Conservation (phyloP, 2,329 filamentous ascomycete species). For the Coniochaeta prunicola region DNA sequence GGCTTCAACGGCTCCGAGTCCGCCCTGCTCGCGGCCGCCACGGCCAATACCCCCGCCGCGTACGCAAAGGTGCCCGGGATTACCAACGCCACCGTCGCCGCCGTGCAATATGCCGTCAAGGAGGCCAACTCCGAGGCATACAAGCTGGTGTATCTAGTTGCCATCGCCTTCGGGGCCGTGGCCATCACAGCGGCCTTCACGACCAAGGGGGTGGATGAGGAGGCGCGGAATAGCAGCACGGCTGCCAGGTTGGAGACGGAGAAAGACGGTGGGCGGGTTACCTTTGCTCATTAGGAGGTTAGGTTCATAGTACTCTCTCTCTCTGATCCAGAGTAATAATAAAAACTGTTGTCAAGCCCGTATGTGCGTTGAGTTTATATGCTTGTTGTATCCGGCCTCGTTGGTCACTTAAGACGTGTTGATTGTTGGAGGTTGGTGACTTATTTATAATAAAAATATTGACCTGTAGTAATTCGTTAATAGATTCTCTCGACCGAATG, state of each 20-base stretch:
- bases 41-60: conserved; percentile 19
- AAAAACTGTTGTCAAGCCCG: neutral
- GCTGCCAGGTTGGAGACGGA: conserved; percentile 11
- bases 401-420: no score
- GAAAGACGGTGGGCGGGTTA: neutral
- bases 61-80: conserved; percentile 18
- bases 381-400: no score
- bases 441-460: no score
- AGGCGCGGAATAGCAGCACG: conserved; percentile 15
- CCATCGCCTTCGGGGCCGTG: conserved; percentile 25
- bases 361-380: neutral
- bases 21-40: conserved; percentile 15
- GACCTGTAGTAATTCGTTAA: no score
- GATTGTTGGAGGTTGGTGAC: no score
- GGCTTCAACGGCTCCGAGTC: conserved; percentile 12
- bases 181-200: conserved; percentile 22
- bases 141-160: conserved; percentile 24
- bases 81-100: conserved; percentile 17
- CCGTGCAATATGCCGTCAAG: conserved; percentile 21
- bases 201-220: conserved; percentile 5
- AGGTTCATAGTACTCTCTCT: neutral
- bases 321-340: neutral
- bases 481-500: no score
- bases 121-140: conserved; percentile 17
- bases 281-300: neutral